Percentiles rank a stretch among this genome's conserved stretches.
phyloP scores from a whole-genome alignment of 257 asterid genomes.

The Jasminum sambac region DNA sequence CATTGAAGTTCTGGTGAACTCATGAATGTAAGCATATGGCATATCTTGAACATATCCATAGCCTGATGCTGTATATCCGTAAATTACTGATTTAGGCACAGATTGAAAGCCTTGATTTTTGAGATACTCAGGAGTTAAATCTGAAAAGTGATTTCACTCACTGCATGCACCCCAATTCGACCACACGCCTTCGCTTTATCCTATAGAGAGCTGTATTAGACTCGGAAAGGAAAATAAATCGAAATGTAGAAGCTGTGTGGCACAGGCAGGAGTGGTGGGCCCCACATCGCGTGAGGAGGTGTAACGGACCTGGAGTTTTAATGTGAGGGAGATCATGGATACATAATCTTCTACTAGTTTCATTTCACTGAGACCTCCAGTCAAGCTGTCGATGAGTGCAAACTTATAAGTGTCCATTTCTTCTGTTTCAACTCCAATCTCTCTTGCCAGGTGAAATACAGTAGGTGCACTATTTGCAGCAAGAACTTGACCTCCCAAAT shows the following conservation, averaged over 20 bases:
- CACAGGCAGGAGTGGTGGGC: too few relatives aligned
- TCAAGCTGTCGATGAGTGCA: slow-evolving; percentile 44
- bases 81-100: slow-evolving; percentile 73
- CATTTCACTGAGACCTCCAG: slow-evolving; percentile 47
- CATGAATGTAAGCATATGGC: slow-evolving; percentile 82
- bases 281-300: too few relatives aligned
- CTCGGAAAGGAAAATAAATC: background rate
- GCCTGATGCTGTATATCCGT: slow-evolving; percentile 86
- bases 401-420: slow-evolving; percentile 59
- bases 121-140: slow-evolving; percentile 60
- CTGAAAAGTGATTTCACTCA: slow-evolving; percentile 70
- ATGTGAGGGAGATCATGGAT: slow-evolving; percentile 54
- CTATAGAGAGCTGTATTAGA: slow-evolving; percentile 31
- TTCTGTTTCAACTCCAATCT: slow-evolving; percentile 51
- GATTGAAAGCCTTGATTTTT: slow-evolving; percentile 53
- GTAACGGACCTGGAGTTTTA: slow-evolving; percentile 49
- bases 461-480: slow-evolving; percentile 60
- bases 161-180: slow-evolving; percentile 66
- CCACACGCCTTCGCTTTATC: slow-evolving; percentile 67
- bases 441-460: slow-evolving; percentile 48
- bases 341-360: slow-evolving; percentile 57
- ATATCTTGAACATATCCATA: slow-evolving; percentile 80
- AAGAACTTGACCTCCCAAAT: slow-evolving; percentile 62
- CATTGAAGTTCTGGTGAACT: slow-evolving; percentile 82
- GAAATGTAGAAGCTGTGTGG: too few relatives aligned